Conservation (phyloP, 495 filamentous ascomycete genomes). For the Hypoxylon crocopeplum region DNA sequence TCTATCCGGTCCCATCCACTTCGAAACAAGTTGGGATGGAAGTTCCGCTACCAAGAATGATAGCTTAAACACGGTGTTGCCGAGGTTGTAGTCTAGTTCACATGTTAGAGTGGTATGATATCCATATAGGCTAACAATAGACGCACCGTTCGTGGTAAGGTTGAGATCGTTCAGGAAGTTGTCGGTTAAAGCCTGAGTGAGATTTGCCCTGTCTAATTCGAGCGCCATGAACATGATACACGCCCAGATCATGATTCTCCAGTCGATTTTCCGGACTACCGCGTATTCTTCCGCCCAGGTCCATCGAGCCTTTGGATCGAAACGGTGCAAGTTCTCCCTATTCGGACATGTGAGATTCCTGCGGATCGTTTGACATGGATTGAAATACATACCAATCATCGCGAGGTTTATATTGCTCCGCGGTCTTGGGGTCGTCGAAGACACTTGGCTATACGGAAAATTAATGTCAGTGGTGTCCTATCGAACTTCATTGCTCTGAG, state of each 20-base stretch:
- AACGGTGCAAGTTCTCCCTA: constrained; percentile 66
- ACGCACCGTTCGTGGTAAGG: constrained; percentile 68
- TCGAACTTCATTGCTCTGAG: too few species aligned
- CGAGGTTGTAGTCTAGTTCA: constrained; percentile 67
- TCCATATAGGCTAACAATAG: neutral
- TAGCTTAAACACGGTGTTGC: constrained; percentile 74
- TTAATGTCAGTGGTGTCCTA: neutral
- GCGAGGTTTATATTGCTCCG: constrained; percentile 58
- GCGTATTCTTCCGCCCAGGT: constrained; percentile 70
- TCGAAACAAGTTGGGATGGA: constrained; percentile 75
- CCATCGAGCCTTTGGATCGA: constrained; percentile 77
- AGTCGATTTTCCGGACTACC: constrained; percentile 62
- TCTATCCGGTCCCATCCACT: constrained; percentile 74
- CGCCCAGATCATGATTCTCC: constrained; percentile 58
- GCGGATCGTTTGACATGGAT: neutral
- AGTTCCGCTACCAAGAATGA: constrained; percentile 73
- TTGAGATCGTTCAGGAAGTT: constrained; percentile 67
- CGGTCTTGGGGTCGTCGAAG: constrained; percentile 53
- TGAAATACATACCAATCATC: constrained; percentile 50
- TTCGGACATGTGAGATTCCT: neutral
- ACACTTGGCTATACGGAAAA: constrained; percentile 39
- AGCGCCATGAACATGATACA: constrained; percentile 85
- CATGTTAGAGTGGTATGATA: constrained; percentile 7
- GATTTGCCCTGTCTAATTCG: constrained; percentile 78
- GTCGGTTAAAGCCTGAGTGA: constrained; percentile 73